Evolutionary conservation across 805 yeast species (phyloP).

Genomic region (Saccharomyces eubayanus): DNA sequence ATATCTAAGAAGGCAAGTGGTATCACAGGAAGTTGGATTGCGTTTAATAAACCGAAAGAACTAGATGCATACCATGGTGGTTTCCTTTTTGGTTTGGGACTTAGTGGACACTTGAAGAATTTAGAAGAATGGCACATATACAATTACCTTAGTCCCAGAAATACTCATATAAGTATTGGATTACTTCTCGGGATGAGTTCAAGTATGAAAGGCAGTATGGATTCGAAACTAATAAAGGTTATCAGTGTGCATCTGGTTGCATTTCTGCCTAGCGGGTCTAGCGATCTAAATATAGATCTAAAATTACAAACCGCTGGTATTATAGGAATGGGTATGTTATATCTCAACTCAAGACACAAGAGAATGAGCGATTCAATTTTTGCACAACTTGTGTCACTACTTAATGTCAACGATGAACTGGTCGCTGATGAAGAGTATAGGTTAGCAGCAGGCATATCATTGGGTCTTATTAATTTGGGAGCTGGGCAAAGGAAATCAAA

Average conservation of each 20-base stretch:
- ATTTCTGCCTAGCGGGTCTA: constrained; percentile 81
- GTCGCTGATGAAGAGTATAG: constrained; percentile 72
- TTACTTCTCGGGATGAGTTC: constrained; percentile 88
- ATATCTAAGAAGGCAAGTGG: constrained; percentile 61
- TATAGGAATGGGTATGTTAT: constrained; percentile 81
- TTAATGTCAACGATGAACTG: constrained; percentile 46
- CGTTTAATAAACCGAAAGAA: constrained; percentile 66
- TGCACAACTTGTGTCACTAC: constrained; percentile 49
- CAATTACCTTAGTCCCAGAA: constrained; percentile 85
- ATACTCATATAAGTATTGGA: constrained; percentile 76
- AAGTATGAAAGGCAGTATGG: constrained; percentile 73
- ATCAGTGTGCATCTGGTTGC: constrained; percentile 90
- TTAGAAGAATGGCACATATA: constrained; percentile 96
- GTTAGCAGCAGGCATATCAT: constrained; percentile 77
- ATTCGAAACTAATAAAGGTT: constrained; percentile 79
- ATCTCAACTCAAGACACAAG: constrained; percentile 68
- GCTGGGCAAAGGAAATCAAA: constrained; percentile 40
- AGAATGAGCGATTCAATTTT: constrained; percentile 76
- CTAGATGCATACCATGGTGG: constrained; percentile 88
- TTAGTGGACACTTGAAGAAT: constrained; percentile 75
- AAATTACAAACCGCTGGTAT: constrained; percentile 88
- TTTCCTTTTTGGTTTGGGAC: constrained; percentile 81
- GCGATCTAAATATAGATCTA: constrained; percentile 73
- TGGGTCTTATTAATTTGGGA: constrained; percentile 80
- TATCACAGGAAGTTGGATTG: constrained; percentile 76